Conservation (phyloP, 352 stramenopile species). For the Phytophthora pinifolia region DNA sequence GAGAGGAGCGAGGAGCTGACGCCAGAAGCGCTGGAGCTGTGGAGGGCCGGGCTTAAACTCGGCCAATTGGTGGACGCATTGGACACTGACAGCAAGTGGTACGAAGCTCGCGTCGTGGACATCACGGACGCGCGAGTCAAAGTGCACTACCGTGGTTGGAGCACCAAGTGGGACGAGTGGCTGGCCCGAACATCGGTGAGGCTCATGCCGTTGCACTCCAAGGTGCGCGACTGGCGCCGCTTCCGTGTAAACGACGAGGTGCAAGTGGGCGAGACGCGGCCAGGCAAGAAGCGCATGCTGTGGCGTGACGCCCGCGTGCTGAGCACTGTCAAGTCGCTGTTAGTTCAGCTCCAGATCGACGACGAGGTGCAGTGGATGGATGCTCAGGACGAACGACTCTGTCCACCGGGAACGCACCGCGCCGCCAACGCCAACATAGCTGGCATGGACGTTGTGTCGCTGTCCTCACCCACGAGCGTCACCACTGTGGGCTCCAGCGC, state of each 20-base stretch:
- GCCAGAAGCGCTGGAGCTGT: constrained; percentile 37
- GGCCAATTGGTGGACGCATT: constrained; percentile 61
- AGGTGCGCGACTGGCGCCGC: constrained; percentile 61
- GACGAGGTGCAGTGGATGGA: constrained; percentile 53
- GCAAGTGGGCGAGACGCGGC: constrained; percentile 41
- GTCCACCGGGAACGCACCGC: constrained; percentile 55
- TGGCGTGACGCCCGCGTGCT: constrained; percentile 54
- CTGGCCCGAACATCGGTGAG: constrained; percentile 87
- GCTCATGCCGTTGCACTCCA: constrained; percentile 91
- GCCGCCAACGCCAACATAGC: constrained; percentile 26
- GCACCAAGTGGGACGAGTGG: constrained; percentile 96
- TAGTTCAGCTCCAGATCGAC: constrained; percentile 49
- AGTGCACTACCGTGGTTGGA: constrained; percentile 97
- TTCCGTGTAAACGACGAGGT: constrained; percentile 55
- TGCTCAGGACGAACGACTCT: constrained; percentile 64
- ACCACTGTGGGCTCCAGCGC: constrained; percentile 11
- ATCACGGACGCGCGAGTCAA: constrained; percentile 58
- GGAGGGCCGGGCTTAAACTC: constrained; percentile 47
- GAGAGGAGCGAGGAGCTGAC: constrained; percentile 31
- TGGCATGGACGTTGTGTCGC: background rate
- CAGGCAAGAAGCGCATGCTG: constrained; percentile 43
- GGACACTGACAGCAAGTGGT: constrained; percentile 77
- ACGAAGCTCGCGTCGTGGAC: constrained; percentile 55
- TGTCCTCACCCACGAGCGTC: constrained; percentile 17
- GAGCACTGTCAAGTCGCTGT: constrained; percentile 25